Evolutionary conservation across 2,329 filamentous ascomycete genomes (phyloP).

Genomic region (Cryphonectria parasitica): DNA sequence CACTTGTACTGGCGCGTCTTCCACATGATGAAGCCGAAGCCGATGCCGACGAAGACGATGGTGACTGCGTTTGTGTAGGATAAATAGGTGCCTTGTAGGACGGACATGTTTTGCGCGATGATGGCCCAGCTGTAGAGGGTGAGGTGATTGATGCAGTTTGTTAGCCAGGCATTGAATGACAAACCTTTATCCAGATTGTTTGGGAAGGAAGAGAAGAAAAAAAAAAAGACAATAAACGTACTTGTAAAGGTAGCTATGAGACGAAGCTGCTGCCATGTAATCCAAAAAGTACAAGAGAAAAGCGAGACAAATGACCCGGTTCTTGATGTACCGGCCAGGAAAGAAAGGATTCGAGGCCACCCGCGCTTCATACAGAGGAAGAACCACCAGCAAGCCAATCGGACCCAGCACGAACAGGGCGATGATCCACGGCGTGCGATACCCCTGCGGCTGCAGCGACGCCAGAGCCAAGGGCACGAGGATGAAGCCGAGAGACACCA

Average conservation of each 20-base stretch:
- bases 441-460: conserved; percentile 43
- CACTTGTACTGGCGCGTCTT: conserved; percentile 50
- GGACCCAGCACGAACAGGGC: conserved; percentile 49
- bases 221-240: background rate
- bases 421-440: conserved; percentile 50
- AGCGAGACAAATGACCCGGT: conserved; percentile 46
- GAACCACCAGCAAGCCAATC: conserved; percentile 42
- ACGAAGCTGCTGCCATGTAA: conserved; percentile 45
- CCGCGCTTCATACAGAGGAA: conserved; percentile 53
- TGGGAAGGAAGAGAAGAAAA: too few relatives aligned
- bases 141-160: background rate
- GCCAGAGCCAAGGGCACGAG: conserved; percentile 53
- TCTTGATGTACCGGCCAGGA: conserved; percentile 49
- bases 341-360: conserved; percentile 50
- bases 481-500: conserved; percentile 50
- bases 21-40: conserved; percentile 47
- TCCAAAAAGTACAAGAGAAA: conserved; percentile 47
- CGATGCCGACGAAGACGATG: conserved; percentile 47
- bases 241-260: conserved; percentile 53
- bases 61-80: conserved; percentile 42
- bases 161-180: too few relatives aligned
- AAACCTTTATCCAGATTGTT: too few relatives aligned
- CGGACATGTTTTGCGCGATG: conserved; percentile 44
- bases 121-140: conserved; percentile 40
- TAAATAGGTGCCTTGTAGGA: conserved; percentile 47